These are phyloP conservation scores for Scenedesmus sp. DNA, from an alignment of 163 green algal genomes.

Conservation along the genomic window DNA sequence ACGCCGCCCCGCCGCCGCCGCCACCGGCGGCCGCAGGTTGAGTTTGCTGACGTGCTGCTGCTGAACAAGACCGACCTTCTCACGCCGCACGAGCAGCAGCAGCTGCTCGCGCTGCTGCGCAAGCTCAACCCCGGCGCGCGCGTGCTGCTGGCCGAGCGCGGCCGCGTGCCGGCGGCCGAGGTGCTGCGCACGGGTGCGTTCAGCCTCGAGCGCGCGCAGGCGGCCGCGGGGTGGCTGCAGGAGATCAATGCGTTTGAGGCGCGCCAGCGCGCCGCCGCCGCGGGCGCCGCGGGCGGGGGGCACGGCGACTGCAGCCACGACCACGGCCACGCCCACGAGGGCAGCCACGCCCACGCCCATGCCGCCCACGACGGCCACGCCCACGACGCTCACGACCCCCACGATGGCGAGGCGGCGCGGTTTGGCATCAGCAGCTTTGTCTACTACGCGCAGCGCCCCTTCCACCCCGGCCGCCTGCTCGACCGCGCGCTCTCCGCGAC, in stretches of 20 bases:
- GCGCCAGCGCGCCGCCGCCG: not conserved
- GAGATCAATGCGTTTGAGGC: constrained; percentile 54
- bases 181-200: constrained; percentile 43
- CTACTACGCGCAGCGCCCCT: constrained; percentile 74
- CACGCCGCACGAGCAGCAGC: constrained; percentile 31
- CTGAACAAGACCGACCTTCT: constrained; percentile 85
- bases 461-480: constrained; percentile 72
- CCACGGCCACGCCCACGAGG: constrained; percentile 19
- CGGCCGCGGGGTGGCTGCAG: constrained; percentile 77
- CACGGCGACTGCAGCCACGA: constrained; percentile 25
- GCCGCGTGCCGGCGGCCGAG: constrained; percentile 10
- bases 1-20: no score
- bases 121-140: constrained; percentile 55
- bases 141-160: constrained; percentile 28
- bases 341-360: constrained; percentile 5
- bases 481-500: constrained; percentile 48
- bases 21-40: constrained; percentile 80
- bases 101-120: constrained; percentile 54
- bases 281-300: not conserved
- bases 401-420: constrained; percentile 64
- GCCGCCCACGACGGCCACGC: constrained; percentile 42
- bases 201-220: constrained; percentile 58
- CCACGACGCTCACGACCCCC: constrained; percentile 9
- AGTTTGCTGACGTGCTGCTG: constrained; percentile 88
- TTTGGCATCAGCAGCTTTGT: constrained; percentile 85